A percentile compares a stretch with the other conserved stretches of the same genome.
These are phyloP conservation scores for Fusarium brevicatenulatum DNA, from an alignment of 2,329 filamentous ascomycete species.

Conservation along the genomic window DNA sequence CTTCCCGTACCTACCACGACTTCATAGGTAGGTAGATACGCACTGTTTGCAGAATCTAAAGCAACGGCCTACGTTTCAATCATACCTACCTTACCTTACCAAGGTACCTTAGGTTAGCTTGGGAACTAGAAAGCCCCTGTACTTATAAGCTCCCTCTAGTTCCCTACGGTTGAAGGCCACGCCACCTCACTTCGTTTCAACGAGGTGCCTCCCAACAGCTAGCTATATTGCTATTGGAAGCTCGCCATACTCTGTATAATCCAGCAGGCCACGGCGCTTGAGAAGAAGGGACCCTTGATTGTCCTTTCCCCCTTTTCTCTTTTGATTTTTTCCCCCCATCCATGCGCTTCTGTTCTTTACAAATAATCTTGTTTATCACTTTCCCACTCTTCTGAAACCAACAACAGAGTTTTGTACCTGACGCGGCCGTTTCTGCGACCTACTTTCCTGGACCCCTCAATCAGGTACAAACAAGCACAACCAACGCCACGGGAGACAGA, in stretches of 20 bases:
- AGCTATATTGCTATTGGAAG: background rate
- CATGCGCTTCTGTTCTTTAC: background rate
- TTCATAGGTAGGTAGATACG: background rate
- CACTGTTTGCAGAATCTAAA: background rate
- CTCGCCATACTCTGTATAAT: background rate
- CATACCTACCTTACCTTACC: background rate
- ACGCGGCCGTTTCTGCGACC: constrained; percentile 47
- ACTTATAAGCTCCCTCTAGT: background rate
- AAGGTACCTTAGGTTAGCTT: background rate
- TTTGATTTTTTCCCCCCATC: background rate
- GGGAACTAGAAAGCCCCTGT: background rate
- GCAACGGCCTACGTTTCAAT: background rate
- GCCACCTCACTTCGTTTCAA: background rate
- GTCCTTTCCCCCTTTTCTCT: constrained; percentile 1
- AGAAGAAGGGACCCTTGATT: constrained; percentile 18
- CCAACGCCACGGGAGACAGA: constrained; percentile 12
- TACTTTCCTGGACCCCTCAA: constrained; percentile 28
- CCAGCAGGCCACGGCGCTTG: constrained; percentile 24
- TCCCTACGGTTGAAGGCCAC: background rate
- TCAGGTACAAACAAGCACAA: constrained; percentile 5
- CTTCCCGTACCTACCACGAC: background rate
- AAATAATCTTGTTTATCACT: background rate
- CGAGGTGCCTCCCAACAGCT: constrained; percentile 18
- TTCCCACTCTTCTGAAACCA: constrained; percentile 7
- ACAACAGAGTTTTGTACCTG: constrained; percentile 34